Conservation (phyloP, 495 filamentous ascomycete species). For the Antarctomyces pellizariae region DNA sequence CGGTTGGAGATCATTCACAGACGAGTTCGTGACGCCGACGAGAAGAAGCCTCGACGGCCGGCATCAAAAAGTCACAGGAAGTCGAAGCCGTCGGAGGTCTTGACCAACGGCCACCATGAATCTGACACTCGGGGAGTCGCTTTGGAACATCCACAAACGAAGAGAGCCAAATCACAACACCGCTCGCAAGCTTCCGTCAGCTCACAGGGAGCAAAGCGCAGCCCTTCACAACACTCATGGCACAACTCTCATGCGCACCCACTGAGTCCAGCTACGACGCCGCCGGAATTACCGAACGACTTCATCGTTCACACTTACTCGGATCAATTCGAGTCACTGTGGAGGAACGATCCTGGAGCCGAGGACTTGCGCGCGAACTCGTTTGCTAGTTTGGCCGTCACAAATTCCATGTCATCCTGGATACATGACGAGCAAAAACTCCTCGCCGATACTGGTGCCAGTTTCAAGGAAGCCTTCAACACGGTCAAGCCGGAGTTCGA, state of each 20-base stretch:
- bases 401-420: slow-evolving; percentile 47
- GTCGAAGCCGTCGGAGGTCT: slow-evolving; percentile 23
- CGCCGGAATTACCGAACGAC: slow-evolving; percentile 28
- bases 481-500: slow-evolving; percentile 9
- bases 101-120: slow-evolving; percentile 15
- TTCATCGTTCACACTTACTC: slow-evolving; percentile 41
- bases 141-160: slow-evolving; percentile 18
- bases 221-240: slow-evolving; percentile 21
- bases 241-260: slow-evolving; percentile 22
- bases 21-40: slow-evolving; percentile 27
- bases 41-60: slow-evolving; percentile 43
- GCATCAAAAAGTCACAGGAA: slow-evolving; percentile 53
- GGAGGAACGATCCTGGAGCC: slow-evolving; percentile 34
- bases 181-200: slow-evolving; percentile 44
- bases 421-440: slow-evolving; percentile 34
- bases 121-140: slow-evolving; percentile 5
- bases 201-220: slow-evolving; percentile 30
- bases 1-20: slow-evolving; percentile 35
- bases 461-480: slow-evolving; percentile 26
- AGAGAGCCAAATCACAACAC: slow-evolving; percentile 58
- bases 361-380: slow-evolving; percentile 35
- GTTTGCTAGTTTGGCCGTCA: slow-evolving; percentile 42
- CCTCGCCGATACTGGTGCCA: slow-evolving; percentile 19
- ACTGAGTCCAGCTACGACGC: slow-evolving; percentile 29
- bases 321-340: slow-evolving; percentile 43